Conservation (phyloP, 176 grass and related monocot genomes). For the Dendrocalamus sinicus region DNA sequence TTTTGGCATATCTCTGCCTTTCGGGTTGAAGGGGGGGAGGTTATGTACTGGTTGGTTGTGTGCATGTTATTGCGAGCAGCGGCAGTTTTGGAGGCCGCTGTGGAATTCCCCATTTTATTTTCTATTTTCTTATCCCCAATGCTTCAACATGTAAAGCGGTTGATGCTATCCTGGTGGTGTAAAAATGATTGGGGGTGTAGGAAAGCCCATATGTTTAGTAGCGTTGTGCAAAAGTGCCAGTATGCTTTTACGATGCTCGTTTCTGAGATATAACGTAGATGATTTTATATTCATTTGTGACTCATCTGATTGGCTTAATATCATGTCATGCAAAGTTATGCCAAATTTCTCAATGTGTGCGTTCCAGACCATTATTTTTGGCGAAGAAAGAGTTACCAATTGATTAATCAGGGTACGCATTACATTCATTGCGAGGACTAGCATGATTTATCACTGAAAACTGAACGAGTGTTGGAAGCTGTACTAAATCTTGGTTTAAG, state of each 20-base stretch:
- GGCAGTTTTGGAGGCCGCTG: slow-evolving; percentile 49
- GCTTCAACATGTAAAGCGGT: slow-evolving; percentile 47
- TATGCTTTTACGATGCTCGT: not conserved
- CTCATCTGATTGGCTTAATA: not conserved
- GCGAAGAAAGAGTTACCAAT: not conserved
- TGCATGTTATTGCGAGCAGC: slow-evolving; percentile 42
- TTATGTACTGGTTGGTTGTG: slow-evolving; percentile 25
- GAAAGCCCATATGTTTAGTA: not conserved
- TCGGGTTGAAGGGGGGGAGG: slow-evolving; percentile 17
- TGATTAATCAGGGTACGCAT: not conserved
- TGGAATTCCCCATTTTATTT: not conserved
- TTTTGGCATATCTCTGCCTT: not conserved
- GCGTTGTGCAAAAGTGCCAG: not conserved
- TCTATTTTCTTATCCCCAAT: not conserved
- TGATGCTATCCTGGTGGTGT: slow-evolving; percentile 16
- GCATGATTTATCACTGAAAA: not conserved
- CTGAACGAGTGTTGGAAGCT: not conserved
- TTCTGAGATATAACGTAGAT: not conserved
- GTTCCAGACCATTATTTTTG: not conserved
- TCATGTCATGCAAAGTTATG: not conserved
- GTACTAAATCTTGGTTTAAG: not conserved
- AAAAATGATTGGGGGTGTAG: slow-evolving; percentile 38
- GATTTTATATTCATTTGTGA: not conserved
- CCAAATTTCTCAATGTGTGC: not conserved
- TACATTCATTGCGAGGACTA: not conserved